phyloP scores from a whole-genome alignment of 306 rosid genomes.

The Aeschynomene evenia region DNA sequence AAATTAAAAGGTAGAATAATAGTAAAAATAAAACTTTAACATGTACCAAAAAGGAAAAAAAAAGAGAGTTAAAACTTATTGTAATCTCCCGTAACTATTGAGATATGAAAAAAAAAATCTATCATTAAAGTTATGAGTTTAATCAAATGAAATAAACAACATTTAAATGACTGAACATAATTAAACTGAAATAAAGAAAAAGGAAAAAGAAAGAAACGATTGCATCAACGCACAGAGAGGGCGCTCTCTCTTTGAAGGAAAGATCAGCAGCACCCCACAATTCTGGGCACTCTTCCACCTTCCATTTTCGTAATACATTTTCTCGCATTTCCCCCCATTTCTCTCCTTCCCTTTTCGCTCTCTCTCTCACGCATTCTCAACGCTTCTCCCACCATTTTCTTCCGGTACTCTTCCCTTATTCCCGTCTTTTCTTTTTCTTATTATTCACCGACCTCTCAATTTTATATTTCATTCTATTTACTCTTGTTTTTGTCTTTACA shows the following conservation, averaged over 20 bases:
- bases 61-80: too few relatives aligned
- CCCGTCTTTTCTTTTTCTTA: not conserved
- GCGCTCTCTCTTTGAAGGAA: not conserved
- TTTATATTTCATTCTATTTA: not conserved
- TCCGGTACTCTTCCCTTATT: not conserved
- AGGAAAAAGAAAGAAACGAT: too few relatives aligned
- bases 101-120: too few relatives aligned
- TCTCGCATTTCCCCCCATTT: not conserved
- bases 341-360: not conserved
- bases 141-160: too few relatives aligned
- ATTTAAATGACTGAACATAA: too few relatives aligned
- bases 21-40: too few relatives aligned
- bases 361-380: slow-evolving; percentile 11
- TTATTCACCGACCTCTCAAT: not conserved
- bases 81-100: too few relatives aligned
- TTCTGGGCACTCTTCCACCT: slow-evolving; percentile 13
- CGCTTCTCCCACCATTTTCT: not conserved
- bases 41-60: too few relatives aligned
- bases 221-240: too few relatives aligned
- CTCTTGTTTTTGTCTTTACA: not conserved
- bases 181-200: too few relatives aligned
- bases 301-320: not conserved
- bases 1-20: too few relatives aligned
- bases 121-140: too few relatives aligned
- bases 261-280: not conserved